Percentiles rank a stretch among this genome's conserved stretches.
Conservation (phyloP, 768 basidiomycete genomes). For the Fistulinella prunicolor region DNA sequence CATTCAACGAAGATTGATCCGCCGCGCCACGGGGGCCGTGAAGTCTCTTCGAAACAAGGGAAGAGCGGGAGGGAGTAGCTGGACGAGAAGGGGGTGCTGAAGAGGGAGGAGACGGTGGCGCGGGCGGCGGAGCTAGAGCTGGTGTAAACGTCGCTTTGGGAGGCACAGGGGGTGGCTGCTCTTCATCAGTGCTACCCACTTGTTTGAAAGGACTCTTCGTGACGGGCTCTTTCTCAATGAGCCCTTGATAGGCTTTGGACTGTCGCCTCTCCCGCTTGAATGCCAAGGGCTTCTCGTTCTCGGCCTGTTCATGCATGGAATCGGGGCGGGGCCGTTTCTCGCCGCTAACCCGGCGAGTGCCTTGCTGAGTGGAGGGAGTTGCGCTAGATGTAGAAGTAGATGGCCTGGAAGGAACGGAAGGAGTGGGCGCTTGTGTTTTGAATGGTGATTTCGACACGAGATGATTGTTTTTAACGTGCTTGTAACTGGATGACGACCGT, state of each 20-base stretch:
- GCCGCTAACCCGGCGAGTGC: slow-evolving; percentile 56
- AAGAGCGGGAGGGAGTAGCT: slow-evolving; percentile 48
- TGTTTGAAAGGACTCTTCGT: slow-evolving; percentile 78
- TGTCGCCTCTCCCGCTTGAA: slow-evolving; percentile 72
- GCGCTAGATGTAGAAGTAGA: slow-evolving; percentile 14
- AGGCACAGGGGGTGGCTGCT: slow-evolving; percentile 28
- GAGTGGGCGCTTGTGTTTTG: slow-evolving; percentile 60
- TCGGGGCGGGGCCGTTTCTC: slow-evolving; percentile 75
- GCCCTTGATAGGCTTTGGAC: slow-evolving; percentile 69
- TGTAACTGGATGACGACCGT: slow-evolving; percentile 74
- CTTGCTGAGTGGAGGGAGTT: slow-evolving; percentile 11
- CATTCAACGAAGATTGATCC: slow-evolving; percentile 30
- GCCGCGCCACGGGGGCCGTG: slow-evolving; percentile 74
- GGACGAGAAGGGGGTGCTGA: slow-evolving; percentile 42
- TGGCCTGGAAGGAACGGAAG: slow-evolving; percentile 41
- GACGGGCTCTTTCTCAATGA: slow-evolving; percentile 74
- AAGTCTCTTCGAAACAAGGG: slow-evolving; percentile 67
- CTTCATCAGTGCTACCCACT: slow-evolving; percentile 23
- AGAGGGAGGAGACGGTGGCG: slow-evolving; percentile 29
- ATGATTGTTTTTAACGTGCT: slow-evolving; percentile 70
- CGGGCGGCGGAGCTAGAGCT: slow-evolving; percentile 5
- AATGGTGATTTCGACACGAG: slow-evolving; percentile 88
- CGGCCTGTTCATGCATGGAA: slow-evolving; percentile 68
- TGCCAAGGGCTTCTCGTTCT: slow-evolving; percentile 69
- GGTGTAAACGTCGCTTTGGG: slow-evolving; percentile 17